These are phyloP conservation scores for Podospora didyma DNA, from an alignment of 495 filamentous ascomycete species.

Conservation along the genomic window DNA sequence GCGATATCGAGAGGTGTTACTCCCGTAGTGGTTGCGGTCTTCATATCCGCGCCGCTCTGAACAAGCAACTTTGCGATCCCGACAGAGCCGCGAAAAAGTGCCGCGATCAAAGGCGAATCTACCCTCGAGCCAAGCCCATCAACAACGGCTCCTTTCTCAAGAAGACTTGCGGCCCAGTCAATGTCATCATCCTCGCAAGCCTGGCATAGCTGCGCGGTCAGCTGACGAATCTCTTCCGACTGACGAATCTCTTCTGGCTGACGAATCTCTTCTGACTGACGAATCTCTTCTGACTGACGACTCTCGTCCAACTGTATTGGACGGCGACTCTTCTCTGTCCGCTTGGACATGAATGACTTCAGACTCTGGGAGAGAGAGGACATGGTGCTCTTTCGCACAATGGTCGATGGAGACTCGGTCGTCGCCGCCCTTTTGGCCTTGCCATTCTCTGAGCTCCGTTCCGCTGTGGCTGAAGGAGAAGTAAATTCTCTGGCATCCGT, in stretches of 20 bases:
- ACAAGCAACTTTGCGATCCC: neutral
- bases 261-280: no score
- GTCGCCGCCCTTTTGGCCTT: neutral
- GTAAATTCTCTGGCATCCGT: no score
- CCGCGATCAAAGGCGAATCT: neutral
- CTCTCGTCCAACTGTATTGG: no score
- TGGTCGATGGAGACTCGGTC: neutral
- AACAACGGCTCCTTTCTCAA: neutral
- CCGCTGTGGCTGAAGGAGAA: no score
- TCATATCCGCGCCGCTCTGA: neutral
- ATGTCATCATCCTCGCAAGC: neutral
- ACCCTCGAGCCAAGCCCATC: neutral
- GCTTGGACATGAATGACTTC: neutral
- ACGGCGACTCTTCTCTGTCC: neutral
- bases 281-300: no score
- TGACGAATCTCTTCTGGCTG: no score
- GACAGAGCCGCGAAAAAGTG: neutral
- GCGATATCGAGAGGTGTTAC: no score
- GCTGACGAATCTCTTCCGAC: neutral
- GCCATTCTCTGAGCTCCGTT: no score
- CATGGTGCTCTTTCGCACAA: neutral
- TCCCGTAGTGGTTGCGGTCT: no score
- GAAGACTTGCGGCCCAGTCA: neutral
- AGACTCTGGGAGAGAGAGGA: neutral
- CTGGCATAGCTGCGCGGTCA: neutral